These are phyloP conservation scores for Globisporangium nodosum DNA, from an alignment of 352 stramenopile genomes.

Conservation along the genomic window DNA sequence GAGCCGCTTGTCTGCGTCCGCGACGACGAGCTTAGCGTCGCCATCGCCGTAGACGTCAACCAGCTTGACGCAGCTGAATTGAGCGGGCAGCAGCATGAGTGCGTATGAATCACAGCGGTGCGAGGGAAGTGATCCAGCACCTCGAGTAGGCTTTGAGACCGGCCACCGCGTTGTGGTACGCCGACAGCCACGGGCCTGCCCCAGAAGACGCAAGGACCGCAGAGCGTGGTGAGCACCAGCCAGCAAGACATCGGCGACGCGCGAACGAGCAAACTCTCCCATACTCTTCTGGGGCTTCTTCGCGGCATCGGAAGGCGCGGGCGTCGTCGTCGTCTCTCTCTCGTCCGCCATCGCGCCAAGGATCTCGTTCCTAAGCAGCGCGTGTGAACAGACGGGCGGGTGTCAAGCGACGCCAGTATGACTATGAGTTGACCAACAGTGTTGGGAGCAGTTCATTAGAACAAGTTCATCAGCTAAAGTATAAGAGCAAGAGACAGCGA, in stretches of 20 bases:
- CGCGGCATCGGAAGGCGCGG: neutral
- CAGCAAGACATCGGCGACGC: neutral
- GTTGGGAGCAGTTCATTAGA: no score
- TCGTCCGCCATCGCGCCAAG: conserved; percentile 7
- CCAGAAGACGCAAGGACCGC: neutral
- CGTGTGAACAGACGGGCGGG: no score
- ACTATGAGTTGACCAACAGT: no score
- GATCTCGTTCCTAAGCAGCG: neutral
- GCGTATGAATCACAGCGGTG: no score
- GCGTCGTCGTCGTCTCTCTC: conserved; percentile 7
- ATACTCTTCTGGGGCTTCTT: conserved; percentile 18
- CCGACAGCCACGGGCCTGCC: conserved; percentile 74
- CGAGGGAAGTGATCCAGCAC: conserved; percentile 16
- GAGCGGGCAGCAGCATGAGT: neutral
- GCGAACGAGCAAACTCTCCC: neutral
- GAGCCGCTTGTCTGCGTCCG: conserved; percentile 71
- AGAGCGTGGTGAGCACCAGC: neutral
- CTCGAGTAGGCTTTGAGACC: conserved; percentile 75
- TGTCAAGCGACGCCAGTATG: neutral
- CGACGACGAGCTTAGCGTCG: conserved; percentile 74
- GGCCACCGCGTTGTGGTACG: conserved; percentile 88
- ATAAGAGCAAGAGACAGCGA: no score
- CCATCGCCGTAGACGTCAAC: conserved; percentile 83
- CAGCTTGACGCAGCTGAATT: conserved; percentile 56
- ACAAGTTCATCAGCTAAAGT: no score